Conservation (phyloP, 768 basidiomycete species). For the Leccinum rimulosum region DNA sequence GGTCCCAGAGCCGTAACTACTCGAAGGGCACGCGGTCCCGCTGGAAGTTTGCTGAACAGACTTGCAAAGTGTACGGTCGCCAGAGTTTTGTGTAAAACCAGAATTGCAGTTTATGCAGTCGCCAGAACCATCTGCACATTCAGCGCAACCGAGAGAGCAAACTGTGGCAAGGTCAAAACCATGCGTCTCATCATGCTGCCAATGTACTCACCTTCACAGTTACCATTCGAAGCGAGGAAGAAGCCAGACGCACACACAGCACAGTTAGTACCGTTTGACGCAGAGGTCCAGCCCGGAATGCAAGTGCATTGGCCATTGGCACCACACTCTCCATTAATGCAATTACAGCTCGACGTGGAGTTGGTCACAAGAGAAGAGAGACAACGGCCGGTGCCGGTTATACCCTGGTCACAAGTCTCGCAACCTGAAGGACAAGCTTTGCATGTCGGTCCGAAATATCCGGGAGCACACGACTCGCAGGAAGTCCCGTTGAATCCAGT, state of each 20-base stretch:
- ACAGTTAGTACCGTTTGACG: slow-evolving; percentile 72
- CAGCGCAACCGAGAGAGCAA: slow-evolving; percentile 69
- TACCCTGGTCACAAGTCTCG: slow-evolving; percentile 72
- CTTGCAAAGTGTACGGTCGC: slow-evolving; percentile 66
- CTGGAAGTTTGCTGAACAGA: slow-evolving; percentile 46
- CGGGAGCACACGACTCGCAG: slow-evolving; percentile 73
- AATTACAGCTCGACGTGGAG: slow-evolving; percentile 70
- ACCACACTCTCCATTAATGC: slow-evolving; percentile 76
- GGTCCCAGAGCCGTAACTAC: slow-evolving; percentile 58
- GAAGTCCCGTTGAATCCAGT: slow-evolving; percentile 73
- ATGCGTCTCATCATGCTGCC: neutral
- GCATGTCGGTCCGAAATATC: slow-evolving; percentile 76
- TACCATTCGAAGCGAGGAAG: slow-evolving; percentile 65
- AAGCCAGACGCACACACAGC: slow-evolving; percentile 73
- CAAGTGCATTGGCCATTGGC: slow-evolving; percentile 70
- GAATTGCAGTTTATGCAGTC: slow-evolving; percentile 68
- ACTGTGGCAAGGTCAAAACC: slow-evolving; percentile 37
- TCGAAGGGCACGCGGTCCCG: slow-evolving; percentile 60
- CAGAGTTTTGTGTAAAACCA: slow-evolving; percentile 66
- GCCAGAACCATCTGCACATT: slow-evolving; percentile 67
- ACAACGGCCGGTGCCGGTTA: slow-evolving; percentile 75
- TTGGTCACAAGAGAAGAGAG: slow-evolving; percentile 48
- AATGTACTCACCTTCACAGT: slow-evolving; percentile 59
- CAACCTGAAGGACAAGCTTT: slow-evolving; percentile 69
- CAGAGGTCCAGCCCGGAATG: slow-evolving; percentile 72